Percentiles rank a stretch among this genome's conserved stretches.
Evolutionary conservation across 2,329 filamentous ascomycete species (phyloP).

Genomic region (Tolypocladium tundrense): DNA sequence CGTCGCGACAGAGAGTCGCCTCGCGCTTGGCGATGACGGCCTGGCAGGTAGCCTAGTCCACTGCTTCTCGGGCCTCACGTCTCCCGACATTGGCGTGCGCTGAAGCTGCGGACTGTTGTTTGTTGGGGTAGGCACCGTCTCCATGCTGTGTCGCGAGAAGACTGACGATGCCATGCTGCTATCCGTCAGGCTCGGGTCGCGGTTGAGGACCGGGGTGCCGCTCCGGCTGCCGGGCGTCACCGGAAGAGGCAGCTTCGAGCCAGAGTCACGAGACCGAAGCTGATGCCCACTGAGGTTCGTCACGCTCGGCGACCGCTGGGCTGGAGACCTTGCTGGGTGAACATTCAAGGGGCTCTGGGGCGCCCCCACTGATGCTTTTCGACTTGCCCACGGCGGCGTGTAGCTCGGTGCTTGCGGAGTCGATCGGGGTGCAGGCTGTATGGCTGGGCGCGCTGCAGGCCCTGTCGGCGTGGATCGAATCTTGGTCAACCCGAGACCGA

Average conservation of each 20-base stretch:
- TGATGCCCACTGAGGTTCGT: conserved; percentile 15
- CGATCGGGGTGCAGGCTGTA: not conserved
- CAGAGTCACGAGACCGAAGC: conserved; percentile 24
- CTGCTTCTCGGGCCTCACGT: conserved; percentile 6
- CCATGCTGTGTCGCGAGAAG: conserved; percentile 26
- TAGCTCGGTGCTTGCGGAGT: not conserved
- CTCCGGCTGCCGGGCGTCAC: conserved; percentile 24
- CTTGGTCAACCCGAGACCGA: conserved; percentile 11
- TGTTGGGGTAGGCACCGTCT: conserved; percentile 21
- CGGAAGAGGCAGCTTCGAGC: conserved; percentile 27
- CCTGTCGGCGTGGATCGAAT: conserved; percentile 13
- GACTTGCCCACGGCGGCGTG: conserved; percentile 1
- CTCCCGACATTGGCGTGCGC: conserved; percentile 4
- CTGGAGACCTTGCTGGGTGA: not conserved
- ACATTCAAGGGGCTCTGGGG: not conserved
- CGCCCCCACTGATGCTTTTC: not conserved
- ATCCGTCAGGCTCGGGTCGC: conserved; percentile 29
- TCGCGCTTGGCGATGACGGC: not conserved
- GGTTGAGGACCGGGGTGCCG: conserved; percentile 22
- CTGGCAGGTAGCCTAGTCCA: conserved; percentile 14
- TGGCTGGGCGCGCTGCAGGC: conserved; percentile 8
- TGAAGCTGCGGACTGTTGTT: conserved; percentile 19
- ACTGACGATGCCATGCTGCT: conserved; percentile 32
- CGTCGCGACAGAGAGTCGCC: not conserved
- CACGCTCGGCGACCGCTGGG: conserved; percentile 13